phyloP scores from a whole-genome alignment of 176 grass and related monocot genomes.

The Zoysia pacifica region DNA sequence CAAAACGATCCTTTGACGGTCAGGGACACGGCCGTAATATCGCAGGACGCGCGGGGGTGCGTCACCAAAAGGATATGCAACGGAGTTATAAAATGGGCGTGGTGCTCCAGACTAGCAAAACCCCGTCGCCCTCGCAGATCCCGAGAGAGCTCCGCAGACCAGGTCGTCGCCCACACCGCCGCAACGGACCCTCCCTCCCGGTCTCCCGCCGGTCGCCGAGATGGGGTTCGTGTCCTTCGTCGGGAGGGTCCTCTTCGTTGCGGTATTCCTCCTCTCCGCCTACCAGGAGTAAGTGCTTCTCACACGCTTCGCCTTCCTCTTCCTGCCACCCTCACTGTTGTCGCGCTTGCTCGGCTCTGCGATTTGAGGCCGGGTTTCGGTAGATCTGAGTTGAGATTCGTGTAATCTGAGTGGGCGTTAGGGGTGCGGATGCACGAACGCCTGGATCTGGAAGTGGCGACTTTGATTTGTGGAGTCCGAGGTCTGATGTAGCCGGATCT shows the following conservation, averaged over 20 bases:
- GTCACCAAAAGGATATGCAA: background rate
- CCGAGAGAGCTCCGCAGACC: conserved; percentile 34
- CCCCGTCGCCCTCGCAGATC: conserved; percentile 43
- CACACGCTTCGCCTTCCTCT: background rate
- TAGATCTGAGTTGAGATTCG: conserved; percentile 44
- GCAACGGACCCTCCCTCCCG: background rate
- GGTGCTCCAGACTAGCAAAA: conserved; percentile 28
- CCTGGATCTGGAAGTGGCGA: conserved; percentile 31
- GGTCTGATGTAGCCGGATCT: conserved; percentile 29
- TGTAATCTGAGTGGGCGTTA: background rate
- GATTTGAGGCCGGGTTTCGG: background rate
- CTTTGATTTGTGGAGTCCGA: background rate
- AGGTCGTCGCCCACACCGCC: conserved; percentile 20
- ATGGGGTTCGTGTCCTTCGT: conserved; percentile 88
- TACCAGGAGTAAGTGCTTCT: conserved; percentile 77
- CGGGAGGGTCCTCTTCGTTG: conserved; percentile 81
- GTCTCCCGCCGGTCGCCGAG: conserved; percentile 20
- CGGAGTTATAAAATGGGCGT: conserved; percentile 44
- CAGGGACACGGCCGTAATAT: background rate
- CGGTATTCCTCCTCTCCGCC: conserved; percentile 81
- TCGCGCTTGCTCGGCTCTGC: background rate
- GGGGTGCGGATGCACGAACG: background rate
- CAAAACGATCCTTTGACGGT: background rate
- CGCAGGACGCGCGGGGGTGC: background rate
- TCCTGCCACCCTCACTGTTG: background rate